Evolutionary conservation across 108 stramenopile species (phyloP), one percentile per base, ranked within the genome.

Genomic region (Nitzschia sp.): DNA sequence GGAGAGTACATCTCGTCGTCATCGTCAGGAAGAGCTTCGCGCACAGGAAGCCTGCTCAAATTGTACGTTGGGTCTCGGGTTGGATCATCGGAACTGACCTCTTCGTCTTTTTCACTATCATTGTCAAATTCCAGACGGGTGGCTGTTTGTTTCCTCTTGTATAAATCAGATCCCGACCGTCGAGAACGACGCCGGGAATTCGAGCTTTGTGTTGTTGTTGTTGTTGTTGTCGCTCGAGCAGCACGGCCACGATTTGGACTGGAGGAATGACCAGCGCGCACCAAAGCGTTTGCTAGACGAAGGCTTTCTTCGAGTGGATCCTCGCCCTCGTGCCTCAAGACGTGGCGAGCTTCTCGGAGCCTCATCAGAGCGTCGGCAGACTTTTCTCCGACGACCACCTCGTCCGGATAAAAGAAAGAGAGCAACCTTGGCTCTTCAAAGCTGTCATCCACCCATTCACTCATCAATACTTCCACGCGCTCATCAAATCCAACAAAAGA

Each of bases 31-130:
- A 76, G 73, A 41, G 61, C 31, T 29, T 32, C 46, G 21, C 22
- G 68, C 34, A 33, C 45, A n/a, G 55, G 31, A 53, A 77, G 17
- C 22, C 33, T 5, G 33, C 46, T 25, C 66, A 45, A 6, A 32
- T 48, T 22, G 9, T 28, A 1, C 30, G 47, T 36, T 35, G 23
- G 29, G 61, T 68, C 50, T 66, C 53, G 29, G 22, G 41, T n/a
- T 26, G 44, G 28, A 56, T 72, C 67, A 4, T 19, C 1, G 19
- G 60, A 61, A 8, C 29, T 29, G 4, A 56, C 55, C 9, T 68
- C 79, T 32, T 56, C 62, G 22, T 65, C 73, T 25, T 53, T 36
- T 9, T 71, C 69, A 30, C 50, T 35, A 28, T 62, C 60, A 8
- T 61, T 69, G 21, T 68, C 72, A 30, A 77, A 73, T 31, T 27